Evolutionary conservation across 306 rosid genomes (phyloP), one percentile per base, ranked within the genome.

Genomic region (Ormosia semicastrata): DNA sequence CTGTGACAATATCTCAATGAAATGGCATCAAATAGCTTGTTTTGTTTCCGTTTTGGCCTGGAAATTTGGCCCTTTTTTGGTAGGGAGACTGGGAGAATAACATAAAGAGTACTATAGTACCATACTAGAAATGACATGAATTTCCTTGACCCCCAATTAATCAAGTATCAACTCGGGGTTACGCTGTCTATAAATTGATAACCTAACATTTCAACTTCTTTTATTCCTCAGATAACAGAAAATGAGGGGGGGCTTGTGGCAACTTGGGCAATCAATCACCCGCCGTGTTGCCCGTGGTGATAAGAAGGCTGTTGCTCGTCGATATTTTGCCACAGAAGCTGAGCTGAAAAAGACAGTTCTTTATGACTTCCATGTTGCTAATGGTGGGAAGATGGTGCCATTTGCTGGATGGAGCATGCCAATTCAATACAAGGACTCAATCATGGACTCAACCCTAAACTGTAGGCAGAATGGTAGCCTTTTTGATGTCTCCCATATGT

Each of bases 381-480:
- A 93, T 85, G 94, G 98, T 2, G 98, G 94, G 76, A 93, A 93
- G 93, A 90, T 93, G 94, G 98, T 93, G 76, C 97, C 97, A 29
- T 93, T 93, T 81, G 98, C 98, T 59, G 98, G 98, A 71, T 93
- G 97, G 98, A 89, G 94, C 84, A 93, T 93, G 98, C 98, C 98
- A 33, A 93, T 93, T 65, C 98, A 93, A 85, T 93, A 93, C 81
- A 93, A 93, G 86, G 98, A 93, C 83, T 93, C 97, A 9, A 93
- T 93, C 82, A 91, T 93, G 85, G 98, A 93, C 76, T 93, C 98
- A 2, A 93, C 98, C 12, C 46, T 91, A 41, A 93, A 93, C 79
- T 93, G 97, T 72, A 86, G 98, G 86, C 82, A 91, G 79, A 83
- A 93, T 76, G 98, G 98, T 65, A 7, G 97, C 47, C 90, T 93